phyloP scores from a whole-genome alignment of 1,284 basidiomycete species.

The Cryptococcus floricola region DNA sequence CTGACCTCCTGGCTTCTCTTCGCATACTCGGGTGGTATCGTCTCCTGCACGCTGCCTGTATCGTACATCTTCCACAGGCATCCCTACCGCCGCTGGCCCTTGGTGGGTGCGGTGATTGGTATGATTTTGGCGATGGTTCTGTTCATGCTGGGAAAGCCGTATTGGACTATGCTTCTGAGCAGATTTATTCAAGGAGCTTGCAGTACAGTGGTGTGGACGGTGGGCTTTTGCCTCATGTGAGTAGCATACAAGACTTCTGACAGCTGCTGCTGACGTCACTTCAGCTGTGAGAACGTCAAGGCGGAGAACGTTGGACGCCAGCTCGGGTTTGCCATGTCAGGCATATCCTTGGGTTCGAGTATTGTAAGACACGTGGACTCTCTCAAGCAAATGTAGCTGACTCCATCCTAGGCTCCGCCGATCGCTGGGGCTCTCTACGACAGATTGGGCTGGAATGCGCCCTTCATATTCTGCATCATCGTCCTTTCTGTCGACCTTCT shows the following conservation, averaged over 20 bases:
- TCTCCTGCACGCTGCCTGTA: conserved; percentile 59
- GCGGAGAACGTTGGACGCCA: conserved; percentile 61
- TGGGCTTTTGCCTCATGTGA: conserved; percentile 24
- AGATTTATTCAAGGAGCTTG: conserved; percentile 62
- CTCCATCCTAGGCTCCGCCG: conserved; percentile 52
- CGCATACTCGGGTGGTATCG: conserved; percentile 38
- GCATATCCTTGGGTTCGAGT: conserved; percentile 58
- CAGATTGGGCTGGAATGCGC: conserved; percentile 65
- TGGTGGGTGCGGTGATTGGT: conserved; percentile 54
- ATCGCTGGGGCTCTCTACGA: conserved; percentile 65
- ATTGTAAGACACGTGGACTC: conserved; percentile 50
- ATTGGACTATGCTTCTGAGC: conserved; percentile 66
- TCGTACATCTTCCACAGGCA: conserved; percentile 62
- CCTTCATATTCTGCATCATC: conserved; percentile 67
- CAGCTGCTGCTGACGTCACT: no score
- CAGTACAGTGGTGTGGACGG: conserved; percentile 69
- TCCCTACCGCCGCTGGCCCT: conserved; percentile 56
- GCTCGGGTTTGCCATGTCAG: conserved; percentile 67
- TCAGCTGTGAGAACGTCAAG: conserved; percentile 65
- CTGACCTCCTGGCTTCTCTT: conserved; percentile 41
- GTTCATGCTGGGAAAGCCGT: conserved; percentile 70
- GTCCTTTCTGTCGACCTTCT: conserved; percentile 61
- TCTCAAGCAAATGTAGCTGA: neutral
- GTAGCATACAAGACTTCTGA: no score
- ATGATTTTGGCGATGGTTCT: conserved; percentile 56